Evolutionary conservation across 2,329 filamentous ascomycete genomes (phyloP).

Genomic region (Claviceps lovelessii): DNA sequence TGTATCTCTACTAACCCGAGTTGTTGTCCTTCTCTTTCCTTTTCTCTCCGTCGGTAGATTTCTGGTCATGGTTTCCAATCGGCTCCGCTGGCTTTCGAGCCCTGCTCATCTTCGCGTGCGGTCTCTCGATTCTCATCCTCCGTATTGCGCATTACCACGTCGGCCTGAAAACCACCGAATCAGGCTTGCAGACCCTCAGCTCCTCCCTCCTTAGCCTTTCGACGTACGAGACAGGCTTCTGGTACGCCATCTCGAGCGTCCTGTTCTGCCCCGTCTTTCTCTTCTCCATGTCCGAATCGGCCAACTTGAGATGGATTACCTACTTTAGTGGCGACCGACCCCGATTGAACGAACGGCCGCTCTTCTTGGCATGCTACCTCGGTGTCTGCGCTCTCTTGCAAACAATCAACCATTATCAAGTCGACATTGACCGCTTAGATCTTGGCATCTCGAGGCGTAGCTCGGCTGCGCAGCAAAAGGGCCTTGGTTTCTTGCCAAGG

Average conservation of each 20-base stretch:
- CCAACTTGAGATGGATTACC: slow-evolving; percentile 60
- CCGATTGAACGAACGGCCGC: slow-evolving; percentile 69
- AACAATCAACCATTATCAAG: slow-evolving; percentile 52
- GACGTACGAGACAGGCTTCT: slow-evolving; percentile 55
- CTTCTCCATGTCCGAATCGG: slow-evolving; percentile 46
- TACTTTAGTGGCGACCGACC: slow-evolving; percentile 57
- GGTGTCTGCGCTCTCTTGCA: slow-evolving; percentile 55
- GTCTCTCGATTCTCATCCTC: slow-evolving; percentile 66
- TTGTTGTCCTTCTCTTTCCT: neutral
- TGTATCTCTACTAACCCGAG: neutral
- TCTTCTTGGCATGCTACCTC: slow-evolving; percentile 65
- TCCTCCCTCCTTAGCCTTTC: slow-evolving; percentile 42
- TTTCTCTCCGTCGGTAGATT: slow-evolving; percentile 31
- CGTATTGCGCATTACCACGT: slow-evolving; percentile 74
- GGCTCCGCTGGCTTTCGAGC: slow-evolving; percentile 62
- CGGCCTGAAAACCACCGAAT: slow-evolving; percentile 55
- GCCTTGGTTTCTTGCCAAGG: slow-evolving; percentile 12
- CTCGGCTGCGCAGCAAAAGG: slow-evolving; percentile 10
- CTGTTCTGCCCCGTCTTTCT: slow-evolving; percentile 72
- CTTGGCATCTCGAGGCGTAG: slow-evolving; percentile 16
- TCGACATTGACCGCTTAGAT: slow-evolving; percentile 56
- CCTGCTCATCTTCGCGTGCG: slow-evolving; percentile 59
- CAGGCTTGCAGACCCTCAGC: slow-evolving; percentile 49
- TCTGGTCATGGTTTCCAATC: slow-evolving; percentile 81
- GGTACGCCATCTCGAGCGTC: slow-evolving; percentile 65